phyloP scores from a whole-genome alignment of 169 alveolate genomes.

The Besnoitia besnoiti region DNA sequence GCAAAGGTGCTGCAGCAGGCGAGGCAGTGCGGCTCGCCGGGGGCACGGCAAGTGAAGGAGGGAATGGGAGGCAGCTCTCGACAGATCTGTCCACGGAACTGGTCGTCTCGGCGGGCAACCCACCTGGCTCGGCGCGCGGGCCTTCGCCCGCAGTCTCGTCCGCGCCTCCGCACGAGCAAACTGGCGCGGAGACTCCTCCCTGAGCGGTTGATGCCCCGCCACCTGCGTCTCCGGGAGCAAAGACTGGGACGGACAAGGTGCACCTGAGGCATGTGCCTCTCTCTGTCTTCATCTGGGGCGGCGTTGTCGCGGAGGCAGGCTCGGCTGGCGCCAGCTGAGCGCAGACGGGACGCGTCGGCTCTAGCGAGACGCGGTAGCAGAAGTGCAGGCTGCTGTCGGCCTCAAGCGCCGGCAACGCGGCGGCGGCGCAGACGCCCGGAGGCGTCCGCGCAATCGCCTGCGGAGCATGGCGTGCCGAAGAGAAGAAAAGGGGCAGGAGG shows the following conservation, averaged over 20 bases:
- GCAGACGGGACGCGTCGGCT: neutral
- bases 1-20: neutral
- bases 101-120: neutral
- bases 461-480: neutral
- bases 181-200: neutral
- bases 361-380: constrained; percentile 19
- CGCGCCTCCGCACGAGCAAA: neutral
- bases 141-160: neutral
- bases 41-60: neutral
- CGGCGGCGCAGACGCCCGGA: constrained; percentile 2
- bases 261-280: neutral
- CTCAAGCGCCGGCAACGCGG: neutral
- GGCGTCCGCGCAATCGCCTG: neutral
- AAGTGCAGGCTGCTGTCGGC: constrained; percentile 13
- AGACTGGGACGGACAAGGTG: neutral
- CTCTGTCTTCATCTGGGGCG: neutral
- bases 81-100: neutral
- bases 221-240: neutral
- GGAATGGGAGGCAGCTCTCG: constrained; percentile 4
- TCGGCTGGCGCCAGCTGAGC: too few relatives aligned
- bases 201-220: neutral
- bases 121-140: neutral
- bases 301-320: neutral
- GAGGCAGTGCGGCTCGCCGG: neutral
- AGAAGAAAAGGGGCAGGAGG: constrained; percentile 3